Percentiles rank a stretch among this genome's conserved stretches.
Conservation (phyloP, 345 rosid genomes). For the Camelina hispida region DNA sequence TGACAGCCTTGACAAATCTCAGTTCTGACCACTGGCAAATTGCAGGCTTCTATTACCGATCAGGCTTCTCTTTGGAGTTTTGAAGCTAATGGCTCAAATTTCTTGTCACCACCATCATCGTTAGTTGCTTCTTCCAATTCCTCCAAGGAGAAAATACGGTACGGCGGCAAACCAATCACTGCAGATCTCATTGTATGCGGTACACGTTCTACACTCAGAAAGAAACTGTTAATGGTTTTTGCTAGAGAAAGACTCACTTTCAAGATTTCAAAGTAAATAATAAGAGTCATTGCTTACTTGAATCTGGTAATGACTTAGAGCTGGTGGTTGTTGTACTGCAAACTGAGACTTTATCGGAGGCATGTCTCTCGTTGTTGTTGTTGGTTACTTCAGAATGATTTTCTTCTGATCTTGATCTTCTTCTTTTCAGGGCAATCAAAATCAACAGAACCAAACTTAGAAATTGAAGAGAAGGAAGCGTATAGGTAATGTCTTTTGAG, state of each 20-base stretch:
- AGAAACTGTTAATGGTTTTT: conserved; percentile 17
- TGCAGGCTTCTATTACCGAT: not conserved
- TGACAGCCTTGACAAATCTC: conserved; percentile 93
- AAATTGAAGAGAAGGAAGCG: conserved; percentile 61
- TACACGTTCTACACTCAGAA: conserved; percentile 63
- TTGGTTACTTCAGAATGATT: conserved; percentile 45
- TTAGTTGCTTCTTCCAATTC: conserved; percentile 78
- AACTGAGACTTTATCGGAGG: conserved; percentile 61
- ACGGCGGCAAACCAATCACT: conserved; percentile 81
- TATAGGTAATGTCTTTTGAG: too few relatives aligned
- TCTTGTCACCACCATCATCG: too few relatives aligned
- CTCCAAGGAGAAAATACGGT: conserved; percentile 69
- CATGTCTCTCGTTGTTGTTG: conserved; percentile 46
- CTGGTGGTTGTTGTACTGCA: conserved; percentile 42
- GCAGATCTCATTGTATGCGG: conserved; percentile 86
- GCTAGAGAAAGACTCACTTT: conserved; percentile 10
- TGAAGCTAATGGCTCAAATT: too few relatives aligned
- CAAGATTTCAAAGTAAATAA: conserved; percentile 11
- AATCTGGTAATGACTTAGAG: conserved; percentile 54
- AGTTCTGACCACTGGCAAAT: conserved; percentile 53
- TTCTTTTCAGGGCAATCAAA: conserved; percentile 55
- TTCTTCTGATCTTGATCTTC: conserved; percentile 39
- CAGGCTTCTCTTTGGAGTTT: conserved; percentile 17
- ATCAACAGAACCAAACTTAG: conserved; percentile 56
- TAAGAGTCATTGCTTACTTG: conserved; percentile 53